A percentile compares a stretch with the other conserved stretches of the same genome.
phyloP scores from a whole-genome alignment of 2,329 filamentous ascomycete genomes.

The Raffaelea arxii region DNA sequence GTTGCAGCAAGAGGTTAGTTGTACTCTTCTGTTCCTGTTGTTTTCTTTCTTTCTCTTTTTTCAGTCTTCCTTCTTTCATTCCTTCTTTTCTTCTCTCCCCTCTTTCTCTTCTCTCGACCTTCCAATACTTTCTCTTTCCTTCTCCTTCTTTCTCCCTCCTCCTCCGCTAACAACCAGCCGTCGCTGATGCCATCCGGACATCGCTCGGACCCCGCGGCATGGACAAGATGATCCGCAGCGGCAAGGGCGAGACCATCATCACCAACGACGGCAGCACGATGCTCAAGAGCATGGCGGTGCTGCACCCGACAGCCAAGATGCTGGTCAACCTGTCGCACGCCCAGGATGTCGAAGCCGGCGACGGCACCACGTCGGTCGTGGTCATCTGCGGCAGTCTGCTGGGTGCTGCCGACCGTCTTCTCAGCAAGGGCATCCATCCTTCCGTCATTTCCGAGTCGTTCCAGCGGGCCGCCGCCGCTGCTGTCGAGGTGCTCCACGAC shows the following conservation, averaged over 20 bases:
- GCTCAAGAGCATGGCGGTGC: conserved; percentile 97
- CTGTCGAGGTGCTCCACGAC: conserved; percentile 81
- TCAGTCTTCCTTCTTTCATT: too few relatives aligned
- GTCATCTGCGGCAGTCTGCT: conserved; percentile 94
- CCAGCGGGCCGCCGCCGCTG: conserved; percentile 82
- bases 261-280: conserved; percentile 99
- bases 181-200: conserved; percentile 94
- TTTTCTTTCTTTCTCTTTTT: too few relatives aligned
- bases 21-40: too few relatives aligned
- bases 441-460: conserved; percentile 97
- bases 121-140: not conserved
- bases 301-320: conserved; percentile 99
- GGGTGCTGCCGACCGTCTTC: conserved; percentile 82
- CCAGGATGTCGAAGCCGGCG: conserved; percentile 96
- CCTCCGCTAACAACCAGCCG: conserved; percentile 50
- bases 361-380: conserved; percentile 96
- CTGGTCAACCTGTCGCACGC: conserved; percentile 93
- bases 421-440: conserved; percentile 91
- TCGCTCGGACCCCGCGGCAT: conserved; percentile 93
- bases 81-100: conserved; percentile 1
- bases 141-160: not conserved
- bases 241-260: conserved; percentile 95
- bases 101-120: not conserved
- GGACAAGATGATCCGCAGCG: conserved; percentile 99
- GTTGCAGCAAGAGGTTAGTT: conserved; percentile 81